Base-by-base conservation (phyloP, 2,329 filamentous ascomycete species). In the Hawksworthiomyces lignivorus region DNA sequence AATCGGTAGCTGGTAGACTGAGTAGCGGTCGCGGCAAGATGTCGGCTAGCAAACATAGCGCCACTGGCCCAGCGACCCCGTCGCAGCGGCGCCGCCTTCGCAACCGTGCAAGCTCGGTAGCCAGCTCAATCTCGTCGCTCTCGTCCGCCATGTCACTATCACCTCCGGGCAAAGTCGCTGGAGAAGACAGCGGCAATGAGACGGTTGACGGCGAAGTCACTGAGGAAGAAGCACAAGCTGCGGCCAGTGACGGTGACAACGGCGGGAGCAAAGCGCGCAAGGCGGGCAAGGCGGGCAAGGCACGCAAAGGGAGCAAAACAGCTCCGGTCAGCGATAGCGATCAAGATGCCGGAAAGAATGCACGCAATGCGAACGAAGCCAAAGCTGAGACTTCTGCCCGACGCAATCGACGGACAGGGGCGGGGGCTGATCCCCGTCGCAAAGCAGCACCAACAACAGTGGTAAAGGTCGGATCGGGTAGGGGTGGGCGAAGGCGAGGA, bases 131-230 rank as follows among this genome's bases (percentile, higher is more conserved):
- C 15, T 62, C 59, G n/a, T 58, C 58, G n/a, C 54, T 62, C 9
- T 62, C 59, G 9, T 56, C 57, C 38, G 54, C 54, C 7, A 50
- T 50, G 33, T 61, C 59, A 7, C 27, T 58, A 38, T 52, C 54
- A 30, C 53, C 56, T 29, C 56, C 56, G 1, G 49, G 30, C 7
- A 41, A 22, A 20, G 12, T 30, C 7, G 28, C 46, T 15, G 44
- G 46, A 46, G 19, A 46, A 40, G 18, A 49, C 36, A 20, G 46
- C 45, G n/a, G 47, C 15, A 43, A 47, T 4, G 48, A 50, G 10
- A 45, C 44, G 24, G n/a, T 29, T 11, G 36, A 35, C 19, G 36
- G 17, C 21, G 33, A 37, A n/a, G 27, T 34, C 18, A n/a, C n/a
- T n/a, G 49, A 41, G 14, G 46, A 45, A 14, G 48, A 51, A 27